Evolutionary conservation across 2,329 filamentous ascomycete species (phyloP).

Genomic region (Diaporthe capsici): DNA sequence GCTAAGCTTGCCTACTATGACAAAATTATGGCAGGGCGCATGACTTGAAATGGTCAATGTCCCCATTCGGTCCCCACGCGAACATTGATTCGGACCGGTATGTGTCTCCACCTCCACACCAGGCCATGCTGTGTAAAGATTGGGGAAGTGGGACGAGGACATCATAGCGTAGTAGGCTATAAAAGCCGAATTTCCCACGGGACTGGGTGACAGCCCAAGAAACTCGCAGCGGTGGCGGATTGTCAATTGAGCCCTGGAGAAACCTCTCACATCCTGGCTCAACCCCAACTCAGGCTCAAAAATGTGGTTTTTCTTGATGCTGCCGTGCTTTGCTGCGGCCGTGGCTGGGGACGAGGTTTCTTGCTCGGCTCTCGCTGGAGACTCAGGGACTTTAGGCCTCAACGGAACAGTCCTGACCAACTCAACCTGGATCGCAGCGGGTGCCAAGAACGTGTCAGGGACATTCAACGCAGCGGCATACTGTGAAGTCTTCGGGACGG

Average conservation of each 20-base stretch:
- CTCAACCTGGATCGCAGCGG: conserved; percentile 22
- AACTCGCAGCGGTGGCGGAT: not conserved
- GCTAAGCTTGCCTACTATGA: not conserved
- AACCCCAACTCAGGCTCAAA: not conserved
- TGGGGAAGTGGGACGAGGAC: conserved; percentile 17
- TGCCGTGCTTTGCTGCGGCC: not conserved
- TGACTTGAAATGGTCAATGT: conserved; percentile 1
- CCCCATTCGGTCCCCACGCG: conserved; percentile 26
- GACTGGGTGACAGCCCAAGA: no score
- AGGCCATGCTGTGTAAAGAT: not conserved
- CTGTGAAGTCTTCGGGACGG: conserved; percentile 14
- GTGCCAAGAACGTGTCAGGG: conserved; percentile 14
- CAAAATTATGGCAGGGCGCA: conserved; percentile 19
- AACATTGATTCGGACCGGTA: conserved; percentile 14
- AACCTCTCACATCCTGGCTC: not conserved
- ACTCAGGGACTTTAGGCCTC: not conserved
- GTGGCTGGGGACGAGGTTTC: conserved; percentile 6
- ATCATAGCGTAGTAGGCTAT: conserved; percentile 2
- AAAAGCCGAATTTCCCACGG: not conserved
- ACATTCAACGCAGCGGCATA: conserved; percentile 1
- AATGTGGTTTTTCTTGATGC: not conserved
- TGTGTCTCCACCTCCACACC: conserved; percentile 30
- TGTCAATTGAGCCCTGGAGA: not conserved
- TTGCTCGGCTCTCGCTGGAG: not conserved
- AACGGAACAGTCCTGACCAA: conserved; percentile 24